Conservation (phyloP, 2,329 filamentous ascomycete genomes). For the Colletotrichum incanum region DNA sequence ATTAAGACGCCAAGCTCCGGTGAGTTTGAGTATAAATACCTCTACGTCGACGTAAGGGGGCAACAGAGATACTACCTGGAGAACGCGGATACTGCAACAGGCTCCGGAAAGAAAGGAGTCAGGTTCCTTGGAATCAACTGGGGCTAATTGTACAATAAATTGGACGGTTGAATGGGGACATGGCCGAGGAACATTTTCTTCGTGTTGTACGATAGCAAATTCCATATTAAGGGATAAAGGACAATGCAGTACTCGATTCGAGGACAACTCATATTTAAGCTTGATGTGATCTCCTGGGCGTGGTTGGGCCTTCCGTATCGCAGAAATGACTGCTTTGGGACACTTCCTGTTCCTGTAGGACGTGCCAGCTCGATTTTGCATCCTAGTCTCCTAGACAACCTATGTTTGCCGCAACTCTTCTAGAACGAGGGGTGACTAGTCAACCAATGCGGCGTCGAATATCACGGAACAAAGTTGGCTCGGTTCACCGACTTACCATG, state of each 20-base stretch:
- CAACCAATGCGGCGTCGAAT: no score
- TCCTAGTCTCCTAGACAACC: neutral
- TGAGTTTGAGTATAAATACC: slow-evolving; percentile 84
- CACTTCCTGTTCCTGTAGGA: neutral
- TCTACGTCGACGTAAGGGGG: slow-evolving; percentile 86
- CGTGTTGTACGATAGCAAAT: slow-evolving; percentile 12
- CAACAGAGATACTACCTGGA: slow-evolving; percentile 77
- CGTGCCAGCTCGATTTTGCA: neutral
- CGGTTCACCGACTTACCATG: neutral
- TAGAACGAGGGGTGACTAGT: neutral
- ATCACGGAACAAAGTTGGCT: neutral
- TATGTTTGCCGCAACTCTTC: neutral
- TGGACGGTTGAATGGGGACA: neutral
- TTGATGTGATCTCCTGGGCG: neutral
- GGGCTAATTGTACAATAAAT: slow-evolving; percentile 52
- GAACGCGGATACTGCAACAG: slow-evolving; percentile 65
- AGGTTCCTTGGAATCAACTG: slow-evolving; percentile 77
- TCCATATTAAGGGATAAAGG: neutral
- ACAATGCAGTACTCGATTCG: neutral
- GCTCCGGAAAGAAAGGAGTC: slow-evolving; percentile 59
- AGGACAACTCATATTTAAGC: neutral
- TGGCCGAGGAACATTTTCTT: neutral
- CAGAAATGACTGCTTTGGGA: neutral
- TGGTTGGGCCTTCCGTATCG: no score
- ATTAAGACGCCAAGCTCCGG: slow-evolving; percentile 74